Conservation (phyloP, 768 basidiomycete genomes). For the Tremella mesenterica region DNA sequence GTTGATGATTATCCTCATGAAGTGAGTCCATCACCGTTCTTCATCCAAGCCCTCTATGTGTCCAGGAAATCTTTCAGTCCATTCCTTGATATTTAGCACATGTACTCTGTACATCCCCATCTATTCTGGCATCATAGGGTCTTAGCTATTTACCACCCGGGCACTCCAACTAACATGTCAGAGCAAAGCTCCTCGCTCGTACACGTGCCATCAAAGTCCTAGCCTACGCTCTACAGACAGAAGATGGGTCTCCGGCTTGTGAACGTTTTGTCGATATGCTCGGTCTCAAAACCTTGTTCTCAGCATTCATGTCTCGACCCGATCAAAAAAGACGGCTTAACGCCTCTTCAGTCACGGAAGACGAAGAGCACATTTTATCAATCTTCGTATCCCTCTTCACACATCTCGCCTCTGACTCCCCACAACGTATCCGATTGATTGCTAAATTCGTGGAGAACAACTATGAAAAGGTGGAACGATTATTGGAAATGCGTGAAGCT, state of each 20-base stretch:
- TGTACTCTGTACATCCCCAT: too few relatives aligned
- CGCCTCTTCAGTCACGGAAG: conserved; percentile 56
- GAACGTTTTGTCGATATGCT: conserved; percentile 76
- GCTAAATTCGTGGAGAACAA: conserved; percentile 87
- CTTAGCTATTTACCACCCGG: too few relatives aligned
- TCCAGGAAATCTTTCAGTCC: too few relatives aligned
- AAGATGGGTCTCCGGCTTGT: conserved; percentile 59
- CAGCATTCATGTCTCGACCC: conserved; percentile 60
- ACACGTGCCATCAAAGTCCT: conserved; percentile 82
- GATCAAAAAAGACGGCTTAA: conserved; percentile 53
- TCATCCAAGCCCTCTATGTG: too few relatives aligned
- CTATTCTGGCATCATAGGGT: too few relatives aligned
- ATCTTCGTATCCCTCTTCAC: conserved; percentile 87
- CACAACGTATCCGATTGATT: conserved; percentile 68
- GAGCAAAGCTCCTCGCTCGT: conserved; percentile 72
- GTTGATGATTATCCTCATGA: conserved; percentile 97
- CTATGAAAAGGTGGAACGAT: conserved; percentile 90
- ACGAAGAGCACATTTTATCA: conserved; percentile 76
- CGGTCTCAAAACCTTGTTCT: conserved; percentile 83
- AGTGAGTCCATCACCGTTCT: conserved; percentile 54
- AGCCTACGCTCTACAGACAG: conserved; percentile 78
- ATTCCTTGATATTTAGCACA: conserved; percentile 1
- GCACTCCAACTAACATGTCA: too few relatives aligned
- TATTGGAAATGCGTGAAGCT: conserved; percentile 74
- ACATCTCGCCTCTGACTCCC: conserved; percentile 78